Conservation (phyloP, 768 basidiomycete genomes). For the Suillus variegatus region DNA sequence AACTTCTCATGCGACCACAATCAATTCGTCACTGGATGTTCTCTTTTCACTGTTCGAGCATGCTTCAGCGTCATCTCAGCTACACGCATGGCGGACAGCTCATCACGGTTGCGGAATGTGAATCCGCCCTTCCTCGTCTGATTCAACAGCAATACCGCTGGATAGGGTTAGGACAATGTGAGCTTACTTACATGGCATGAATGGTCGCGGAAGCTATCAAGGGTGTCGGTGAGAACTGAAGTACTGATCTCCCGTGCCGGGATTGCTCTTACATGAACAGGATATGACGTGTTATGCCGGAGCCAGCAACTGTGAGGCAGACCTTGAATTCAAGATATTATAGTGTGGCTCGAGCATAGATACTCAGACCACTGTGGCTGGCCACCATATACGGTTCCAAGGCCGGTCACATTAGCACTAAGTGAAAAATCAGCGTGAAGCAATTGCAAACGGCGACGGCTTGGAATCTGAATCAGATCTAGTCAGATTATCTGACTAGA, state of each 20-base stretch:
- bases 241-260: background rate
- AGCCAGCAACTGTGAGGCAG: conserved; percentile 62
- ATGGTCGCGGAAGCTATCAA: conserved; percentile 55
- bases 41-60: background rate
- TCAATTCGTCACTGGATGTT: background rate
- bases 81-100: conserved; percentile 30
- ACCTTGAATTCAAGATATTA: conserved; percentile 41
- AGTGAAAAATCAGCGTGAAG: conserved; percentile 72
- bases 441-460: conserved; percentile 75
- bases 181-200: conserved; percentile 56
- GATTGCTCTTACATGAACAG: conserved; percentile 55
- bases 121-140: conserved; percentile 52
- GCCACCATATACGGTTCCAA: conserved; percentile 50
- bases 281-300: conserved; percentile 62
- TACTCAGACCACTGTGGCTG: conserved; percentile 47
- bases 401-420: conserved; percentile 56
- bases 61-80: background rate
- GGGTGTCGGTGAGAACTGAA: conserved; percentile 4
- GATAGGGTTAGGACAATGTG: conserved; percentile 5
- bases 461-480: conserved; percentile 47
- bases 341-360: background rate
- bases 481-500: conserved; percentile 20
- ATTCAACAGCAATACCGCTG: conserved; percentile 53
- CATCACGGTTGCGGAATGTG: conserved; percentile 49
- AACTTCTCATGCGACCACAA: conserved; percentile 3